phyloP scores from a whole-genome alignment of 164 flowering plant species.

The Magnolia kwangsiensis region DNA sequence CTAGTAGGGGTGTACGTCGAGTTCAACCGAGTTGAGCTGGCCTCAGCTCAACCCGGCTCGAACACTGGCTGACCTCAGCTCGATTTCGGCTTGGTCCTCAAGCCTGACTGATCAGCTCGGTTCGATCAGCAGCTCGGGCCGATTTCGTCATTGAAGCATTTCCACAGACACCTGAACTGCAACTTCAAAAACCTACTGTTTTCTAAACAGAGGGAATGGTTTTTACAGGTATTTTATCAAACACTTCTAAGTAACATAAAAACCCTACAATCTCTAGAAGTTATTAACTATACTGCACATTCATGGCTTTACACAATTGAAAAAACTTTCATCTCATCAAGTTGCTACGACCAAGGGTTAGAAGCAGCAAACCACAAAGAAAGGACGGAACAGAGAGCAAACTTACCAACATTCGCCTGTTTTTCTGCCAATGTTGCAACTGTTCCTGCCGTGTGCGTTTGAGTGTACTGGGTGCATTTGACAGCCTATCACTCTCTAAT shows the following conservation, averaged over 20 bases:
- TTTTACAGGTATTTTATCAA: too few relatives aligned
- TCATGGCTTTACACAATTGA: background rate
- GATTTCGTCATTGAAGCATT: too few relatives aligned
- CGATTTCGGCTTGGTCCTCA: slow-evolving; percentile 10
- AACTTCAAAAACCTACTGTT: too few relatives aligned
- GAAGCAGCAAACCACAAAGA: background rate
- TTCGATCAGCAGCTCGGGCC: too few relatives aligned
- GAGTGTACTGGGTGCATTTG: too few relatives aligned
- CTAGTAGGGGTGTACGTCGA: slow-evolving; percentile 14
- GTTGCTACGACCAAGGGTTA: background rate
- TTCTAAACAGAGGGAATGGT: too few relatives aligned
- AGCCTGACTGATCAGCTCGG: too few relatives aligned
- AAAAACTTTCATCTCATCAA: background rate
- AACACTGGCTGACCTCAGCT: slow-evolving; percentile 14
- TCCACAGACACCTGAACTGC: background rate
- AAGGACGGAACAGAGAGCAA: background rate
- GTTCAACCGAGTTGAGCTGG: slow-evolving; percentile 5
- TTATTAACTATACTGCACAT: too few relatives aligned
- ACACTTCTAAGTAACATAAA: too few relatives aligned
- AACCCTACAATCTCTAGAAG: too few relatives aligned
- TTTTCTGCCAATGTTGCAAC: slow-evolving; percentile 34
- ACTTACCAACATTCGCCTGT: slow-evolving; percentile 37
- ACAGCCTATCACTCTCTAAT: too few relatives aligned
- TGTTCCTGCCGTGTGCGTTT: background rate
- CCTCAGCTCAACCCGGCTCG: too few relatives aligned